Percentiles rank a stretch among this genome's conserved stretches.
These are phyloP conservation scores for Yamadazyma taylorii DNA, from an alignment of 1,139 yeast genomes.

Conservation along the genomic window DNA sequence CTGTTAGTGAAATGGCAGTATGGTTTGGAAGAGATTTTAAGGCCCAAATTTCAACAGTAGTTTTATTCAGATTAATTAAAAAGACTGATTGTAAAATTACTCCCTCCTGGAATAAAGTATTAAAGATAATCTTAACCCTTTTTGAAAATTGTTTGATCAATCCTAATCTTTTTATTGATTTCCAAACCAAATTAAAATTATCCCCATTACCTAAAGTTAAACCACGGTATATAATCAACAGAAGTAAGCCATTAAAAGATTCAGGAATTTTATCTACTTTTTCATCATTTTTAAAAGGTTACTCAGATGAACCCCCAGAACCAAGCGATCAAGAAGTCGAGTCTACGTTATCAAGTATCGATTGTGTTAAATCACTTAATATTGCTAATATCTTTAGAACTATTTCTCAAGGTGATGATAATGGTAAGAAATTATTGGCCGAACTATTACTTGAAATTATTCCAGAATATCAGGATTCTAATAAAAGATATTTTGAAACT, in stretches of 20 bases:
- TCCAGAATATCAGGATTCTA: constrained; percentile 34
- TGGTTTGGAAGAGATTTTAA: constrained; percentile 88
- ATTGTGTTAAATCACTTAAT: constrained; percentile 72
- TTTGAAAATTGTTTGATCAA: constrained; percentile 72
- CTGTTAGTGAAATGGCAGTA: constrained; percentile 80
- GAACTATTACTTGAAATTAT: constrained; percentile 26
- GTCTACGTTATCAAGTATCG: constrained; percentile 76
- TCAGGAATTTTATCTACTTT: constrained; percentile 82
- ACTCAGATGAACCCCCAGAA: constrained; percentile 82
- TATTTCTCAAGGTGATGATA: constrained; percentile 34
- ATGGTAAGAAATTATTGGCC: constrained; percentile 22
- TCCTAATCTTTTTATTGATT: constrained; percentile 64
- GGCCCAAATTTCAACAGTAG: constrained; percentile 86
- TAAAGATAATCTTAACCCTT: constrained; percentile 61
- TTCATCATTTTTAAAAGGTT: constrained; percentile 87
- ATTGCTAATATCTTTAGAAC: constrained; percentile 51
- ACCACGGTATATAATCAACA: constrained; percentile 64
- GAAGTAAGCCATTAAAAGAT: constrained; percentile 63
- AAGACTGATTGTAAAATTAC: constrained; percentile 52
- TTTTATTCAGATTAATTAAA: constrained; percentile 73
- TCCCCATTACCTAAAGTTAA: constrained; percentile 58
- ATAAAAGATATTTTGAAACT: constrained; percentile 50
- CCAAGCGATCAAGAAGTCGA: constrained; percentile 93
- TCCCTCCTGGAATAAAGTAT: constrained; percentile 60
- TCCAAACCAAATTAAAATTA: constrained; percentile 56